Percentiles rank a stretch among this genome's conserved stretches.
These are phyloP conservation scores for Pouteria glomerata DNA, from an alignment of 148 eudicot genomes.

Conservation along the genomic window DNA sequence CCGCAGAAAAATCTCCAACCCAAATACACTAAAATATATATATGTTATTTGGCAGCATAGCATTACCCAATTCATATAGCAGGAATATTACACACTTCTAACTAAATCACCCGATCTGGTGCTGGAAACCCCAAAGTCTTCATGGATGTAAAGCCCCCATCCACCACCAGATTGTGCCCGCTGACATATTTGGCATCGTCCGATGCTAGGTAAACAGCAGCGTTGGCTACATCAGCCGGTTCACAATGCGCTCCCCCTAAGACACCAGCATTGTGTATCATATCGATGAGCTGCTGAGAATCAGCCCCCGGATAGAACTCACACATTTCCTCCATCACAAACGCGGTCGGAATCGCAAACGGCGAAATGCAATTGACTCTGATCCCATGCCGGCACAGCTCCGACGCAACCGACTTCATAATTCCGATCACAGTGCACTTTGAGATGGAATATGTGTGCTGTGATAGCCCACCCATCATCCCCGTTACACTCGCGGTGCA, in stretches of 20 bases:
- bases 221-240: conserved; percentile 63
- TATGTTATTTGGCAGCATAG: too few relatives aligned
- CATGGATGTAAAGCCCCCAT: conserved; percentile 70
- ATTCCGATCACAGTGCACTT: conserved; percentile 55
- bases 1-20: too few relatives aligned
- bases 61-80: too few relatives aligned
- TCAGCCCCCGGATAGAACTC: conserved; percentile 43
- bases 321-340: conserved; percentile 54
- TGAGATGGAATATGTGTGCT: conserved; percentile 59
- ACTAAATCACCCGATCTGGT: conserved; percentile 34
- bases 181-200: conserved; percentile 78
- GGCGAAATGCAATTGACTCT: conserved; percentile 80
- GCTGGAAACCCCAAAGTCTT: conserved; percentile 39
- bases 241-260: conserved; percentile 55
- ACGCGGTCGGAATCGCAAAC: conserved; percentile 54
- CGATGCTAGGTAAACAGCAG: conserved; percentile 67
- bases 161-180: conserved; percentile 79
- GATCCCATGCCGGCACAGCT: conserved; percentile 66
- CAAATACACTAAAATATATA: too few relatives aligned
- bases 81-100: too few relatives aligned
- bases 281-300: conserved; percentile 21
- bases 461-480: conserved; percentile 68
- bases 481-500: conserved; percentile 81
- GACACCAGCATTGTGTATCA: conserved; percentile 37
- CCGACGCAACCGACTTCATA: conserved; percentile 55